Conservation (phyloP, 2,329 filamentous ascomycete genomes). For the Lasiodiplodia theobromae region DNA sequence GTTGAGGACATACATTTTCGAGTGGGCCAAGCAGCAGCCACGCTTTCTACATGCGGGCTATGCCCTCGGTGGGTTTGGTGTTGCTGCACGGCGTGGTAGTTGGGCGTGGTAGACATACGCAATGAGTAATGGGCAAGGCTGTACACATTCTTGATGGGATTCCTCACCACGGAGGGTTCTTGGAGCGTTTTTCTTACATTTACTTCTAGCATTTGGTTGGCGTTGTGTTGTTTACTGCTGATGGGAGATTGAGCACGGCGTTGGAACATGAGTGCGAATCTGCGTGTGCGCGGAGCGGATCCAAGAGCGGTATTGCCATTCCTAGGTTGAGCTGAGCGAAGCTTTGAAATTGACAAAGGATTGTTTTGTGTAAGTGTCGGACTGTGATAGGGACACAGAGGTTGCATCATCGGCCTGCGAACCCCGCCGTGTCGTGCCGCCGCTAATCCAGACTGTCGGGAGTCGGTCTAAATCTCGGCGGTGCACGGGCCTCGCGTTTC, state of each 20-base stretch:
- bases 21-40: constrained; percentile 90
- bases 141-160: constrained; percentile 10
- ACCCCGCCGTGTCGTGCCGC: constrained; percentile 21
- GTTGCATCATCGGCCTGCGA: constrained; percentile 15
- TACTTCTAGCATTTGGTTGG: constrained; percentile 18
- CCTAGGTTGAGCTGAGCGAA: neutral
- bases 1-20: constrained; percentile 79
- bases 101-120: constrained; percentile 48
- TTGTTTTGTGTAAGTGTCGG: neutral
- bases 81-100: constrained; percentile 55
- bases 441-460: constrained; percentile 12
- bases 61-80: constrained; percentile 48
- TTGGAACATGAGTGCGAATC: constrained; percentile 10
- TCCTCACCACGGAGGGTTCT: neutral
- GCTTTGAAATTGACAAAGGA: constrained; percentile 7
- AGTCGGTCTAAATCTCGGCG: constrained; percentile 17
- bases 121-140: neutral
- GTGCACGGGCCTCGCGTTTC: constrained; percentile 4
- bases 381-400: neutral
- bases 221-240: constrained; percentile 17
- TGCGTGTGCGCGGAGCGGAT: neutral
- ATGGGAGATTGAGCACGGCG: constrained; percentile 26
- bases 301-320: neutral
- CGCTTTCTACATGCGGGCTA: constrained; percentile 59
- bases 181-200: constrained; percentile 7